Conservation (phyloP, 352 stramenopile genomes). For the Phytophthora parvispora region DNA sequence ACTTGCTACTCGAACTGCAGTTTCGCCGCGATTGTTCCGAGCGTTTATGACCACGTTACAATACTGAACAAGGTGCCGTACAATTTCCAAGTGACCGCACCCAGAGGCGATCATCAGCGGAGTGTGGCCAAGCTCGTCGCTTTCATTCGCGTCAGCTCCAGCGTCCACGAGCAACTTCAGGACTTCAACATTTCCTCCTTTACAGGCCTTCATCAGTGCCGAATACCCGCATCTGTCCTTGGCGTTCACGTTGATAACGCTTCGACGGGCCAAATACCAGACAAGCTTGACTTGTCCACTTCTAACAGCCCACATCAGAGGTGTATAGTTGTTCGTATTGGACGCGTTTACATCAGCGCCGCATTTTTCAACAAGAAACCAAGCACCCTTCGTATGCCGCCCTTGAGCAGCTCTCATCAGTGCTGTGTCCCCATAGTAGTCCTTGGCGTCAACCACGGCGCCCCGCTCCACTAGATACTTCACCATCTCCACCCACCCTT, state of each 20-base stretch:
- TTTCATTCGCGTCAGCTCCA: no score
- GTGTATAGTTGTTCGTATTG: background rate
- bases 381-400: background rate
- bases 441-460: background rate
- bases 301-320: background rate
- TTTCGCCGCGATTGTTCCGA: no score
- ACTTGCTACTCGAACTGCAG: no score
- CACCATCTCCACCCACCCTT: background rate
- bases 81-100: no score
- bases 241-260: background rate
- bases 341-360: background rate
- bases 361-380: background rate
- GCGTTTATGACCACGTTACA: no score
- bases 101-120: no score
- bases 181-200: no score
- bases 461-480: background rate
- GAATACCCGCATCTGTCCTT: background rate
- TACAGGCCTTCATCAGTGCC: background rate
- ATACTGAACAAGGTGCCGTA: no score
- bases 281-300: background rate
- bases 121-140: no score
- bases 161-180: no score
- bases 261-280: background rate
- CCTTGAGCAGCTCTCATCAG: background rate
- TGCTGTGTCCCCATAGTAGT: background rate